Base-by-base conservation (phyloP, 1,139 yeast genomes). In the Blastobotrys aristatus region DNA sequence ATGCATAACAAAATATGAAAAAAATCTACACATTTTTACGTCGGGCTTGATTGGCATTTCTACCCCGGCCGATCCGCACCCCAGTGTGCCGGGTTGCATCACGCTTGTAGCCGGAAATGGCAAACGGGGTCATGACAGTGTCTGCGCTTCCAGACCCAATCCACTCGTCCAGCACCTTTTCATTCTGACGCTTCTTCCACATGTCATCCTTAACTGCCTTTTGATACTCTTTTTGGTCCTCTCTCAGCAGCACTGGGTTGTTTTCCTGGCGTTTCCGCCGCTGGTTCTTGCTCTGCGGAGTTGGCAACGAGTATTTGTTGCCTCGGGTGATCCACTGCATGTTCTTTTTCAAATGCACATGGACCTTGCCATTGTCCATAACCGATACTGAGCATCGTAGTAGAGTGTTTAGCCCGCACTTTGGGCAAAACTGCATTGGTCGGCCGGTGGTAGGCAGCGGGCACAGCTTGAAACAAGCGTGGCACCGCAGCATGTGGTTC, bases 311-410 rank as follows among this genome's bases (percentile, higher is more conserved):
- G 68, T 76, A 92, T 50, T 77, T 75, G 59, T 87, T 84, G 46
- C 99, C 99, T 57, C 95, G 76, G 53, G 78, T 86, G 58, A 83
- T 83, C 98, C 98, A 94, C 67, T 87, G 92, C 73, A 92, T 89
- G 66, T 89, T 89, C 52, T 82, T 76, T 71, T 90, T 90, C 59
- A 94, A 73, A 65, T 89, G 96, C n/a, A 97, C 96, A 10, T 85
- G 83, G 40, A 92, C 71, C 55, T 78, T 80, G 41, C 98, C 98
- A 1, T 94, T 81, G 30, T 71, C 73, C 58, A 86, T 86, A 21
- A 92, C 80, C 11, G 95, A 82, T 1, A 90, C 96, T 0, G 96
- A 89, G 68, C 96, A 90, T 66, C 98, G 76, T 59, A 90, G 66
- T 53, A 94, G 70, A 0, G 98, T 90, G 53, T 84, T 80, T 50